Conservation (phyloP, 2,329 filamentous ascomycete genomes). For the Penicillium brevicompactum region DNA sequence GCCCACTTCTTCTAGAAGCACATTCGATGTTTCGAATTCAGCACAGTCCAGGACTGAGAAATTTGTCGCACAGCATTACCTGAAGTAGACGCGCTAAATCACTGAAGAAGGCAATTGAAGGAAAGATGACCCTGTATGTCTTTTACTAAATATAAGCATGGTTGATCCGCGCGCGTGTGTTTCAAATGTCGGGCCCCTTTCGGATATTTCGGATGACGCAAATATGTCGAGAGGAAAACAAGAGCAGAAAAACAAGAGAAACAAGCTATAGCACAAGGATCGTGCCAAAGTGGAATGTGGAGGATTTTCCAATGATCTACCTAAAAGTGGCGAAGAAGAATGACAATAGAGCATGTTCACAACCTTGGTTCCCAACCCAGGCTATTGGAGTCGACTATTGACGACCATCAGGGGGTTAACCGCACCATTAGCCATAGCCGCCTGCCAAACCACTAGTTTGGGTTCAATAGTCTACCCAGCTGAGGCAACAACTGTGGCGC, state of each 20-base stretch:
- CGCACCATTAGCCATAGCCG: constrained; percentile 13
- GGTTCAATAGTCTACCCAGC: constrained; percentile 16
- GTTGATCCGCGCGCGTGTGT: not conserved
- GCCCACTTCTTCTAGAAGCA: not conserved
- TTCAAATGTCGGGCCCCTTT: not conserved
- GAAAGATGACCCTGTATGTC: not conserved
- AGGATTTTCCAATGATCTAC: constrained; percentile 10
- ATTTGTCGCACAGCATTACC: not conserved
- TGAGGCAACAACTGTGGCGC: not conserved
- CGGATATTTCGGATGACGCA: not conserved
- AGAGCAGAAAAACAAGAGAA: too few species aligned
- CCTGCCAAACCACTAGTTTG: constrained; percentile 23
- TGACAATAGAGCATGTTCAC: constrained; percentile 3
- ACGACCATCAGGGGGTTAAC: constrained; percentile 17
- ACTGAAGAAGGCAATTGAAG: not conserved
- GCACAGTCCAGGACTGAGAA: not conserved
- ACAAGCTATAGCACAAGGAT: too few species aligned
- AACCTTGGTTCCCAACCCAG: constrained; percentile 14
- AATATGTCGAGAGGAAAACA: not conserved
- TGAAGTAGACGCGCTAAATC: not conserved
- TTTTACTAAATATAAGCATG: not conserved
- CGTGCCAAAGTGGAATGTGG: not conserved
- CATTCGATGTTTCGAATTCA: not conserved
- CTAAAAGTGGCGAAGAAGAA: not conserved
- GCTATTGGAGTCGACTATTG: constrained; percentile 24